Evolutionary conservation across 805 yeast species (phyloP).

Genomic region (Candida mattraensis): DNA sequence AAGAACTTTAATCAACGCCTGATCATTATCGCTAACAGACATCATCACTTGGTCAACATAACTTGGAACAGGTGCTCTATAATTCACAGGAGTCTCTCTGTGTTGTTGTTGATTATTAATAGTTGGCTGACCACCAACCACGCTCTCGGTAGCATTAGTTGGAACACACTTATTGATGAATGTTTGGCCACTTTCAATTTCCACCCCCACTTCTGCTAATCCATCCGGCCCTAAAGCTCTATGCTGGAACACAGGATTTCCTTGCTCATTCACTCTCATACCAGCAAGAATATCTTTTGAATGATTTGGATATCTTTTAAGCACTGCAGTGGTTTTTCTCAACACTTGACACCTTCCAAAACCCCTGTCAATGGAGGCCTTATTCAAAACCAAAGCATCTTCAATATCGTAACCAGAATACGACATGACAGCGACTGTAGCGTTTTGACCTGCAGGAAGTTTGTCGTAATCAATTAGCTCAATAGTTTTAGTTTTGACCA

Average conservation of each 20-base stretch:
- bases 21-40: conserved; percentile 93
- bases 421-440: conserved; percentile 98
- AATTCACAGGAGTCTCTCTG: conserved; percentile 87
- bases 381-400: conserved; percentile 94
- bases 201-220: conserved; percentile 92
- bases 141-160: conserved; percentile 71
- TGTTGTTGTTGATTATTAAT: conserved; percentile 46
- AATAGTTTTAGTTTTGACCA: conserved; percentile 97
- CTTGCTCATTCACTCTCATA: conserved; percentile 81
- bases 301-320: conserved; percentile 92
- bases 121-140: conserved; percentile 41
- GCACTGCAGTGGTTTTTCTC: conserved; percentile 83
- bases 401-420: conserved; percentile 99
- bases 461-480: conserved; percentile 95
- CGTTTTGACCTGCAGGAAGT: conserved; percentile 98
- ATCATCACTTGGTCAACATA: conserved; percentile 97
- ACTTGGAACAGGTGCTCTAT: conserved; percentile 94
- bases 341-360: conserved; percentile 97
- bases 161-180: conserved; percentile 94
- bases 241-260: conserved; percentile 84
- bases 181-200: conserved; percentile 88
- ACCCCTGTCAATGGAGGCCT: conserved; percentile 92
- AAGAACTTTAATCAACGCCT: conserved; percentile 87
- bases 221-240: conserved; percentile 91
- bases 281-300: conserved; percentile 91